These are phyloP conservation scores for Mycena olivaceomarginata DNA, from an alignment of 768 basidiomycete genomes.

Conservation along the genomic window DNA sequence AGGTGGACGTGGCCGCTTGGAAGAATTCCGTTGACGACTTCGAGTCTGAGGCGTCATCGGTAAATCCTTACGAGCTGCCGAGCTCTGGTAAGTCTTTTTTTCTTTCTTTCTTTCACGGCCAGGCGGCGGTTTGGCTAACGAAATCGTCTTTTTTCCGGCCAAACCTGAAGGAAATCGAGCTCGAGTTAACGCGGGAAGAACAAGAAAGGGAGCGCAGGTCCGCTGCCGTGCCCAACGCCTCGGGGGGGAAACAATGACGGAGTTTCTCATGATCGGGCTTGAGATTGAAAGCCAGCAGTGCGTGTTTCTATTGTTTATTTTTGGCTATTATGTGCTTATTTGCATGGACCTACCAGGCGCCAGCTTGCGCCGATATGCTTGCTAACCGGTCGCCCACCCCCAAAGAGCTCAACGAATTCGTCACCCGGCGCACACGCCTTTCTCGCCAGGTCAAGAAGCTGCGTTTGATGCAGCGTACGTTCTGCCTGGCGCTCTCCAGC, in stretches of 20 bases:
- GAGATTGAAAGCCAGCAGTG: neutral
- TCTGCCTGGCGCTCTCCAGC: neutral
- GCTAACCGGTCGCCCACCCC: neutral
- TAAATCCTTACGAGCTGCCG: neutral
- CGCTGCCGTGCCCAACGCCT: neutral
- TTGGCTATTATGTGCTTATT: neutral
- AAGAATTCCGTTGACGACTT: neutral
- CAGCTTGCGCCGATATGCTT: neutral
- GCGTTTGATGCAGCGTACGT: neutral
- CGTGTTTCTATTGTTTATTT: neutral
- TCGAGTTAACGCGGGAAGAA: neutral
- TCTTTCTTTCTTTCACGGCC: neutral
- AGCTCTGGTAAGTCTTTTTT: neutral
- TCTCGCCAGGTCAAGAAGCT: neutral
- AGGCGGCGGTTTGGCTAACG: neutral
- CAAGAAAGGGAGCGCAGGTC: neutral
- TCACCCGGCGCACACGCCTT: neutral
- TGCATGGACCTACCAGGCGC: neutral
- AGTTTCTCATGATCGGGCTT: neutral
- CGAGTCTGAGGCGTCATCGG: neutral
- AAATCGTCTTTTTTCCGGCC: neutral
- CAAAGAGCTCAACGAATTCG: neutral
- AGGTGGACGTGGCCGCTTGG: neutral
- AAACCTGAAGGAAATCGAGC: neutral
- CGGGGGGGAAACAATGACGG: neutral